Conservation (phyloP, 2,329 filamentous ascomycete genomes). For the Volutella citrinella region DNA sequence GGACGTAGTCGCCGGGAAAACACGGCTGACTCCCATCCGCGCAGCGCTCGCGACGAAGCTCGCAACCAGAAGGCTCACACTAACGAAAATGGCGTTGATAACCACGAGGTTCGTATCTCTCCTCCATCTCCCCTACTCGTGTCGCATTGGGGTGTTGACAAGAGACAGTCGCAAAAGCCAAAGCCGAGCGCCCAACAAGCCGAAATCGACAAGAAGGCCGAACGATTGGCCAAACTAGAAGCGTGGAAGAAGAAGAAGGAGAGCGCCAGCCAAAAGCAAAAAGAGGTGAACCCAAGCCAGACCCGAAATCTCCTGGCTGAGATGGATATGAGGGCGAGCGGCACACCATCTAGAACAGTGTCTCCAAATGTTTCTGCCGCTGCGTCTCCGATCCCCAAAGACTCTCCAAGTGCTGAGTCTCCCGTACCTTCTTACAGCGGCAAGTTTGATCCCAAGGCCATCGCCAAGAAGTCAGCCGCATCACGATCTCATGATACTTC, state of each 20-base stretch:
- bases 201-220: slow-evolving; percentile 72
- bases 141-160: too few relatives aligned
- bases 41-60: slow-evolving; percentile 64
- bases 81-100: slow-evolving; percentile 45
- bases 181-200: slow-evolving; percentile 48
- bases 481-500: slow-evolving; percentile 53
- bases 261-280: slow-evolving; percentile 69
- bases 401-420: slow-evolving; percentile 43
- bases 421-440: slow-evolving; percentile 63
- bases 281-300: slow-evolving; percentile 62
- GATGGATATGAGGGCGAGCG: slow-evolving; percentile 67
- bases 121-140: too few relatives aligned
- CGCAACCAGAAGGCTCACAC: slow-evolving; percentile 50
- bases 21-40: slow-evolving; percentile 67
- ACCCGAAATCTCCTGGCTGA: slow-evolving; percentile 67
- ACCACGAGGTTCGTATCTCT: slow-evolving; percentile 53
- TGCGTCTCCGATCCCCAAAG: slow-evolving; percentile 44
- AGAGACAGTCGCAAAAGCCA: slow-evolving; percentile 49
- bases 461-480: slow-evolving; percentile 73
- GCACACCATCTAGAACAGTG: slow-evolving; percentile 38
- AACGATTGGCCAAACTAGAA: slow-evolving; percentile 76
- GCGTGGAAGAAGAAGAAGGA: slow-evolving; percentile 92
- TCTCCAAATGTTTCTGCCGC: slow-evolving; percentile 53
- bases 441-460: slow-evolving; percentile 85
- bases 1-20: slow-evolving; percentile 62